These are phyloP conservation scores for Trifolium repens DNA, from an alignment of 306 rosid genomes.

Conservation along the genomic window DNA sequence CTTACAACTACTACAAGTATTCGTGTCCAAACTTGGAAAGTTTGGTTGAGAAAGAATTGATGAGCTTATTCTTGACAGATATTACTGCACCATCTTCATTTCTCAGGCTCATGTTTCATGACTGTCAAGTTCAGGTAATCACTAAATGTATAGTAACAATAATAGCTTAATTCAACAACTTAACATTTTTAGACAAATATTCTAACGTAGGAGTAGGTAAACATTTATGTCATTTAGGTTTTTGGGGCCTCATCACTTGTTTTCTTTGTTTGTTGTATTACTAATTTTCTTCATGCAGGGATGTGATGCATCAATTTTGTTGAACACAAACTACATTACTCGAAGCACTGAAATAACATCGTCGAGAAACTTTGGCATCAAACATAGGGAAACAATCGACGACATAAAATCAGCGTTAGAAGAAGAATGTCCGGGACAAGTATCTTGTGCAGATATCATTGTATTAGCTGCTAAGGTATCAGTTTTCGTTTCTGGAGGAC, in stretches of 20 bases:
- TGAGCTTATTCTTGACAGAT: constrained; percentile 37
- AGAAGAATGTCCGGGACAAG: constrained; percentile 47
- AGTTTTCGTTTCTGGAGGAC: constrained; percentile 50
- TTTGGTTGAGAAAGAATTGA: constrained; percentile 36
- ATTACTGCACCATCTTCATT: constrained; percentile 52
- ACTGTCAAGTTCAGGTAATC: constrained; percentile 56
- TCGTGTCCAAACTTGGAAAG: constrained; percentile 54
- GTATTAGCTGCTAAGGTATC: constrained; percentile 49
- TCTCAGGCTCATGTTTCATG: constrained; percentile 58
- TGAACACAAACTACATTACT: constrained; percentile 26
- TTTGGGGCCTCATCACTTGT: not conserved
- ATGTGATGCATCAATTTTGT: constrained; percentile 58
- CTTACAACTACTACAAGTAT: constrained; percentile 45
- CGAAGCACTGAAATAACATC: constrained; percentile 47
- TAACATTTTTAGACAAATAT: not conserved
- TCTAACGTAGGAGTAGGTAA: not conserved
- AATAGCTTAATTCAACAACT: not conserved
- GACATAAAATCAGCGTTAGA: constrained; percentile 47
- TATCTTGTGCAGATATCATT: constrained; percentile 55
- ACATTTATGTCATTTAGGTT: not conserved
- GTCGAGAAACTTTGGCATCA: constrained; percentile 48
- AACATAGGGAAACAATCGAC: constrained; percentile 44
- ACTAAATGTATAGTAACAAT: not conserved
- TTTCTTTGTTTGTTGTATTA: not conserved
- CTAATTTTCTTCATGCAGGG: constrained; percentile 37